These are phyloP conservation scores for Ambrosiella cleistominuta DNA, from an alignment of 2,329 filamentous ascomycete species.

Conservation along the genomic window DNA sequence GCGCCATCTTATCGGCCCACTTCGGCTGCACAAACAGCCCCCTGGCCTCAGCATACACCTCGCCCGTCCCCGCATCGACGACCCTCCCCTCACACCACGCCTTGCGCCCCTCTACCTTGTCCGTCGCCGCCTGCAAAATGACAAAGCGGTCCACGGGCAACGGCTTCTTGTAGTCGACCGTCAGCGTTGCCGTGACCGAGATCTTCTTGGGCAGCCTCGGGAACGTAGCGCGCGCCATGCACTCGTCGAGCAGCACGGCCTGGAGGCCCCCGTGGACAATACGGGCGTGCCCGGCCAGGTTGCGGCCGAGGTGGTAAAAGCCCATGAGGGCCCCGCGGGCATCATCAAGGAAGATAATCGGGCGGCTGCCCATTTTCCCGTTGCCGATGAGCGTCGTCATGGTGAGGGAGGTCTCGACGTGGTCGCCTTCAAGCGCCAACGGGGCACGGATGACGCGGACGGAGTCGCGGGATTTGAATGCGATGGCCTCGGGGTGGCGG, in stretches of 20 bases:
- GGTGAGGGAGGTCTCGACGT: constrained; percentile 11
- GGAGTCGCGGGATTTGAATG: constrained; percentile 9
- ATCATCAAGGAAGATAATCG: constrained; percentile 13
- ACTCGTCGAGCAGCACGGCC: constrained; percentile 86
- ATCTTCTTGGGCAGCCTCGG: constrained; percentile 72
- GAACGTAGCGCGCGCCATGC: constrained; percentile 75
- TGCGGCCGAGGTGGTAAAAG: constrained; percentile 37
- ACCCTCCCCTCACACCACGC: constrained; percentile 66
- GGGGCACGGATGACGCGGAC: constrained; percentile 12
- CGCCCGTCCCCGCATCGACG: constrained; percentile 8
- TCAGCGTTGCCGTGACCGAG: constrained; percentile 72
- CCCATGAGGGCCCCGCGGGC: constrained; percentile 11
- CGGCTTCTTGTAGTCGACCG: constrained; percentile 65
- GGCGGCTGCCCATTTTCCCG: constrained; percentile 12
- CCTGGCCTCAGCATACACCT: constrained; percentile 9
- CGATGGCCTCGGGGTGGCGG: constrained; percentile 1
- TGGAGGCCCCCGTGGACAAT: constrained; percentile 82
- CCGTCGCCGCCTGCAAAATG: constrained; percentile 62
- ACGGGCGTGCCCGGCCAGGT: constrained; percentile 76
- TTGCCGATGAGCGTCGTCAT: constrained; percentile 8
- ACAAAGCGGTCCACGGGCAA: constrained; percentile 58
- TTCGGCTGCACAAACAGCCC: constrained; percentile 12
- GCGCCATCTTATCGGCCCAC: constrained; percentile 13
- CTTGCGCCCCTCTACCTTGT: constrained; percentile 78
- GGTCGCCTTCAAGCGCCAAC: constrained; percentile 11